These are phyloP conservation scores for Microcyclospora pomicola DNA, from an alignment of 2,329 filamentous ascomycete genomes.

Conservation along the genomic window DNA sequence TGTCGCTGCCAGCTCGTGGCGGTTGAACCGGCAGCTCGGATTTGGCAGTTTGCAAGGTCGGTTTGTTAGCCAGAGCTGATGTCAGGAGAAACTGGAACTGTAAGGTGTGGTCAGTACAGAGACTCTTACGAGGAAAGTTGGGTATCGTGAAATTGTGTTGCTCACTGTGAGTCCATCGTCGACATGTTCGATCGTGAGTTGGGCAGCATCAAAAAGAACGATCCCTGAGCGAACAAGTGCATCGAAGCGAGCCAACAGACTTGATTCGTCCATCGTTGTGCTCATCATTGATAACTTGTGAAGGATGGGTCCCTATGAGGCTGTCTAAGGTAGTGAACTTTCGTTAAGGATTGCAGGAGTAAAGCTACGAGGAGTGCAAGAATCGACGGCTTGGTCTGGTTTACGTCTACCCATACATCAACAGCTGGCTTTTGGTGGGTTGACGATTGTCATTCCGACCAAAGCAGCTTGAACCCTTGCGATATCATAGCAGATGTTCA, in stretches of 20 bases:
- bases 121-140: background rate
- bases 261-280: background rate
- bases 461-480: too few species aligned
- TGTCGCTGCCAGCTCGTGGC: slow-evolving; percentile 1
- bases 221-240: background rate
- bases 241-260: slow-evolving; percentile 1
- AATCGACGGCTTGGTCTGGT: too few species aligned
- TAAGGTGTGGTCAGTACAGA: too few species aligned
- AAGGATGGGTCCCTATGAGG: too few species aligned
- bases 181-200: background rate
- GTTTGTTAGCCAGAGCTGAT: slow-evolving; percentile 1
- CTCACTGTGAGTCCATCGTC: too few species aligned
- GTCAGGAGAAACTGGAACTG: slow-evolving; percentile 2
- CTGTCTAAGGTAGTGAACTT: too few species aligned
- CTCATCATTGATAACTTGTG: background rate
- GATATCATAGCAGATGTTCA: background rate
- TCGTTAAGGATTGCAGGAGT: too few species aligned
- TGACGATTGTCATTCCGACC: too few species aligned
- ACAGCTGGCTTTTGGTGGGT: too few species aligned
- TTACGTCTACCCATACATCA: too few species aligned
- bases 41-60: background rate
- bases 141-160: background rate
- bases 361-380: too few species aligned
- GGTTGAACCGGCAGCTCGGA: background rate
- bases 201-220: background rate